Evolutionary conservation across 805 yeast species (phyloP).

Genomic region (Metschnikowia drakensbergensis): DNA sequence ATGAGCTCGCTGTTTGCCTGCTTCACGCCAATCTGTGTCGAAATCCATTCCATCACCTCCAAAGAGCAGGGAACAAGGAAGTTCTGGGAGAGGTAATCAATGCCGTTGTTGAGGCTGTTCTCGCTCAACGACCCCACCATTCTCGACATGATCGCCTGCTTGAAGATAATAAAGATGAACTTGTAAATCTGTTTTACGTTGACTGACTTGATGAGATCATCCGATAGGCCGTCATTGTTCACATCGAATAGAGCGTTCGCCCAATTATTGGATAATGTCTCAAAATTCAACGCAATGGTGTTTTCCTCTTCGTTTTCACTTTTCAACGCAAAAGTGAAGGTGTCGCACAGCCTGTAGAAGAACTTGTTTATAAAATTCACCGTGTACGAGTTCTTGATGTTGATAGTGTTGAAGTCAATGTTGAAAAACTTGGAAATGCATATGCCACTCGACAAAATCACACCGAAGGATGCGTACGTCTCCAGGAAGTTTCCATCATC

Average conservation of each 20-base stretch:
- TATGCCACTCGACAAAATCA: slow-evolving; percentile 39
- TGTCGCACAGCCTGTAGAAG: slow-evolving; percentile 28
- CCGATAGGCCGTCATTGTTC: slow-evolving; percentile 68
- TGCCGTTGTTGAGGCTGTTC: slow-evolving; percentile 65
- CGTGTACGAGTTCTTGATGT: slow-evolving; percentile 28
- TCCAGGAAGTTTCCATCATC: slow-evolving; percentile 64
- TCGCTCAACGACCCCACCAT: slow-evolving; percentile 52
- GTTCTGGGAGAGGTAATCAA: slow-evolving; percentile 83
- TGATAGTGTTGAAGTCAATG: slow-evolving; percentile 23
- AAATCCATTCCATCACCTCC: slow-evolving; percentile 33
- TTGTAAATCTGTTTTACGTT: slow-evolving; percentile 63
- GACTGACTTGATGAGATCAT: slow-evolving; percentile 67
- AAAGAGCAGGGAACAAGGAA: slow-evolving; percentile 57
- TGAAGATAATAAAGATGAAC: slow-evolving; percentile 69
- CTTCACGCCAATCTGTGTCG: slow-evolving; percentile 15
- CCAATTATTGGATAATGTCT: slow-evolving; percentile 59
- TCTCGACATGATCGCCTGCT: slow-evolving; percentile 64
- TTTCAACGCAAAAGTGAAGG: slow-evolving; percentile 23
- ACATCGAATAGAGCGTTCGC: slow-evolving; percentile 71
- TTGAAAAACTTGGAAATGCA: slow-evolving; percentile 25
- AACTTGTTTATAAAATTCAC: slow-evolving; percentile 33
- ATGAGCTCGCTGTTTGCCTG: slow-evolving; percentile 12
- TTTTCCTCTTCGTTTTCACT: slow-evolving; percentile 25
- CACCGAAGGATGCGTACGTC: slow-evolving; percentile 63
- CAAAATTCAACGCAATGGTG: slow-evolving; percentile 31